Base-by-base conservation (phyloP, 768 basidiomycete genomes). In the Mycena chlorophos region DNA sequence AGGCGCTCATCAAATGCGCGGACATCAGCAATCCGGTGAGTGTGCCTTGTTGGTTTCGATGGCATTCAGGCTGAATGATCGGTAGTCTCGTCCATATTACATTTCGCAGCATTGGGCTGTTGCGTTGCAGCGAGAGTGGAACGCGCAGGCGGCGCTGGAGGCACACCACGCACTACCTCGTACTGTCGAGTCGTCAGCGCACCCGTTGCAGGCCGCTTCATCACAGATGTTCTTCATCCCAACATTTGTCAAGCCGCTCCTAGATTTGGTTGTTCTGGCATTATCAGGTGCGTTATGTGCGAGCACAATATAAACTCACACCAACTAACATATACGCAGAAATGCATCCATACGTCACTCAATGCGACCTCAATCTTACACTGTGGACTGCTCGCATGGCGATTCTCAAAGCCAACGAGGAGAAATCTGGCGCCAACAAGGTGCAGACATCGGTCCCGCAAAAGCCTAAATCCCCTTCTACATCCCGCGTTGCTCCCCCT, bases 11-110 rank as follows among this genome's bases (percentile, higher is more conserved):
- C 69, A 98, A 99, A 72, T 97, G 95, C 66, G 94, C 96, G 17
- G 97, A 99, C 73, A 98, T 99, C 66, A 94, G 92, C 68, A 99
- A 99, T 69, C 96, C 97, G 16, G 94, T 97, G 68, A 61, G 94
- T 83, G 49, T 13, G 20, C n/a, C 14, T 40, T 40, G 34, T 26
- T 54, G 22, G 55, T 27, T 60, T 5, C 55, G 49, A 63, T 42
- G 62, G 43, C 27, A 4, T 3, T 39, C 39, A 51, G 40, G 23
- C 55, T 52, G 29, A 12, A 51, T 45, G 6, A 54, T 40, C 29
- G 64, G 14, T 46, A 98, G 95, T 88, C 88, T 60, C 94, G 96
- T 19, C 96, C 97, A 1, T 90, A 92, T 60, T 76, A 84, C n/a
- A 91, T 97, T 14, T 92, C 93, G 3, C 85, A 90, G 64, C 86